Base-by-base conservation (phyloP, 345 rosid genomes). In the Rhodamnia argentea region DNA sequence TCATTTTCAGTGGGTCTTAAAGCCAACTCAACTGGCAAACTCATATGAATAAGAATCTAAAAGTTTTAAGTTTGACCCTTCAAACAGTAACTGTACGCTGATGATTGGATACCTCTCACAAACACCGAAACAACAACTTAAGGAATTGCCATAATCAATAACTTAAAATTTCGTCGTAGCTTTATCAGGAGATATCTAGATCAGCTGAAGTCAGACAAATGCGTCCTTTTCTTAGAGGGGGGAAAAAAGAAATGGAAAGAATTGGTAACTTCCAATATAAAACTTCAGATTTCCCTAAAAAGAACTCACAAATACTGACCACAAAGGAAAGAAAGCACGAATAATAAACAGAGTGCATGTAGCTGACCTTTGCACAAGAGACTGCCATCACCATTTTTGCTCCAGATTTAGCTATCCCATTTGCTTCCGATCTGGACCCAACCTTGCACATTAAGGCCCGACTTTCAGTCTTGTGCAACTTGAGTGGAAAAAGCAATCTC, bases 311-410 rank as follows among this genome's bases (percentile, higher is more conserved):
- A 29, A 29, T 16, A 70, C 44, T 64, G 6, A 64, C 76, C 76
- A 64, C 23, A 32, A 70, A 37, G 26, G 16, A 18, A 32, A 4
- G 47, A 70, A 18, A 26, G 52, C 29, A 84, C n/a, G 13, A 22
- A 32, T 32, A 82, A 47, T 26, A n/a, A 24, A 84, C 29, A 74
- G 78, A 47, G 52, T 42, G 55, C 32, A 37, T 52, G 37, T n/a
- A 60, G 88, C 89, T 37, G 83, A 96, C 98, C 98, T 95, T 96
- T 59, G 98, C 98, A 90, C 98, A 95, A 81, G 98, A 94, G 88
- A 97, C 98, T 87, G 99, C 99, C 99, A 96, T 96, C 88, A 97
- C 99, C 98, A 96, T 93, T 92, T 97, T 97, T 20, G 98, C 99
- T 87, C 98, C 99, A 51, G 99, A 90, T 93, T 96, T 97, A 85